Evolutionary conservation across 2,329 filamentous ascomycete genomes (phyloP).

Genomic region (Lasiodiplodia theobromae): DNA sequence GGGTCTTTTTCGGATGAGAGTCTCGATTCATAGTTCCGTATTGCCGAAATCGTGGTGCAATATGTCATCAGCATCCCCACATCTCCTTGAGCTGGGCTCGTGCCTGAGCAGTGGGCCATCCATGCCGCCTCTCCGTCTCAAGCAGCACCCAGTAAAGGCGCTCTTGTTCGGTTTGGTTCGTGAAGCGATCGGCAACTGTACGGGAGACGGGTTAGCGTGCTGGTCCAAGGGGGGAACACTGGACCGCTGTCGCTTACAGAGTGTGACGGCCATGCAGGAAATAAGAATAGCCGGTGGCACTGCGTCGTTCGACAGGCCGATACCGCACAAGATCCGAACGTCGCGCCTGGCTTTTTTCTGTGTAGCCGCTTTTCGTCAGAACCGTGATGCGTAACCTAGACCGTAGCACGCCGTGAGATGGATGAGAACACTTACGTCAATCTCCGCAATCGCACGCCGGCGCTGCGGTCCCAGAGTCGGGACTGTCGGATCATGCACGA

Average conservation of each 20-base stretch:
- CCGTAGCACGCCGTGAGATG: not conserved
- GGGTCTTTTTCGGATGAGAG: no score
- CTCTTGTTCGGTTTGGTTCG: constrained; percentile 6
- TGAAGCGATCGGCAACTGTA: constrained; percentile 24
- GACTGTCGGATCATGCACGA: constrained; percentile 47
- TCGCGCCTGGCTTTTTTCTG: constrained; percentile 7
- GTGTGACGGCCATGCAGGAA: constrained; percentile 46
- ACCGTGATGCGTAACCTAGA: no score
- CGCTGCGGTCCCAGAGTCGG: constrained; percentile 45
- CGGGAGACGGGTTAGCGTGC: not conserved
- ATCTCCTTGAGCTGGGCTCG: constrained; percentile 16
- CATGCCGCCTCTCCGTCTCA: constrained; percentile 10
- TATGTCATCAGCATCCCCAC: constrained; percentile 16
- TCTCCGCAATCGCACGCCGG: constrained; percentile 40
- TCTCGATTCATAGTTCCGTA: not conserved
- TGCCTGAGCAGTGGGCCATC: constrained; percentile 15
- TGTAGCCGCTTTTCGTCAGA: not conserved
- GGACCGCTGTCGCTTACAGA: no score
- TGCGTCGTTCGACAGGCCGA: constrained; percentile 43
- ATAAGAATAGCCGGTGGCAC: constrained; percentile 45
- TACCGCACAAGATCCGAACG: constrained; percentile 44
- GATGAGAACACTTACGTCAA: constrained; percentile 37
- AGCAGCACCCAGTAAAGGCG: not conserved
- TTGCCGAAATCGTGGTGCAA: not conserved
- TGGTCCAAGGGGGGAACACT: no score